Percentiles rank a stretch among this genome's conserved stretches.
Evolutionary conservation across 257 asterid species (phyloP).

Genomic region (Nicotiana benthamiana): DNA sequence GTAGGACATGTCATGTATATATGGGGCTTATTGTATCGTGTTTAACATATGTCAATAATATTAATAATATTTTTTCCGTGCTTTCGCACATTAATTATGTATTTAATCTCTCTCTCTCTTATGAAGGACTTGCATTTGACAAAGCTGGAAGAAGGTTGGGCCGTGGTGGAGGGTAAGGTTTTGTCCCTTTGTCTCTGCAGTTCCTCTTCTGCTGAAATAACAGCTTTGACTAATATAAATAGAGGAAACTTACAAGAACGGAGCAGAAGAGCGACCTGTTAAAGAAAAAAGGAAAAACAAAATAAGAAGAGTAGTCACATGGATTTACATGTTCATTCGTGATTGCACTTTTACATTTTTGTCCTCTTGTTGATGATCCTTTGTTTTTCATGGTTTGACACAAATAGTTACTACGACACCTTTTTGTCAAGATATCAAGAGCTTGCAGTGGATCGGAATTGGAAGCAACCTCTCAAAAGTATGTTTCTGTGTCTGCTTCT

Average conservation of each 20-base stretch:
- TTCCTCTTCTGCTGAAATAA: not conserved
- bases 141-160: conserved; percentile 90
- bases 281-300: not conserved
- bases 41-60: too few relatives aligned
- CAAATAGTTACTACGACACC: conserved; percentile 65
- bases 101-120: not conserved
- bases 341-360: not conserved
- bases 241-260: not conserved
- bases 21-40: too few relatives aligned
- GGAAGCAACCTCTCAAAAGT: conserved; percentile 84
- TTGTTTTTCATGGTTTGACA: conserved; percentile 9
- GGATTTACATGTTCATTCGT: not conserved
- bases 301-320: not conserved
- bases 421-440: conserved; percentile 63
- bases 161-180: conserved; percentile 97
- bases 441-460: conserved; percentile 53
- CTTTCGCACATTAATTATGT: too few relatives aligned
- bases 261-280: not conserved
- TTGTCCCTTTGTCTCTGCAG: not conserved
- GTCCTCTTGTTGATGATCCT: not conserved
- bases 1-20: too few relatives aligned
- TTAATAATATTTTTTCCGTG: too few relatives aligned
- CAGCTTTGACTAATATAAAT: not conserved
- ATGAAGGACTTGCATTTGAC: conserved; percentile 88
- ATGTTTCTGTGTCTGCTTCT: conserved; percentile 1